Conservation (phyloP, 2,329 filamentous ascomycete species). For the Sphaerulina musiva region DNA sequence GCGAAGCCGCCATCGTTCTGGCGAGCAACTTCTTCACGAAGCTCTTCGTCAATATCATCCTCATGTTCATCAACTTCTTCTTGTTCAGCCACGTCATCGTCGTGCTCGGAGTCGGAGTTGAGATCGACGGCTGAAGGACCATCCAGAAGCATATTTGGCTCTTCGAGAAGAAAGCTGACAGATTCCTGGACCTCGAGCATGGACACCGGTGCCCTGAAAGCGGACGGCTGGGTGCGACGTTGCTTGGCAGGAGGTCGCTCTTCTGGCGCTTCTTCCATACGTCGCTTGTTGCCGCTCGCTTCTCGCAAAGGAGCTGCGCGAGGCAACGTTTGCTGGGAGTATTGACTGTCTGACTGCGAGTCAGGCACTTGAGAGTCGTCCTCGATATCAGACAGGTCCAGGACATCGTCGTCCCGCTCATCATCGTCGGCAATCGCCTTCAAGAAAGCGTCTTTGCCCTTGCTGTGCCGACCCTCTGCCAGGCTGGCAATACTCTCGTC, state of each 20-base stretch:
- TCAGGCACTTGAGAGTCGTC: constrained; percentile 40
- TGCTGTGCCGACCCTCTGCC: constrained; percentile 44
- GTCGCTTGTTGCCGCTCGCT: constrained; percentile 30
- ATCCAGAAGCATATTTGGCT: constrained; percentile 35
- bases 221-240: constrained; percentile 34
- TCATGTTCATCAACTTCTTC: constrained; percentile 45
- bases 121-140: constrained; percentile 49
- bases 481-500: constrained; percentile 90
- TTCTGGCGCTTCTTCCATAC: constrained; percentile 17
- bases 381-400: constrained; percentile 60
- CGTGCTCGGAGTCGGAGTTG: constrained; percentile 39
- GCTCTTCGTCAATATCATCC: constrained; percentile 43
- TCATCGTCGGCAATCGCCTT: constrained; percentile 70
- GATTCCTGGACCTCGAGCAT: constrained; percentile 77
- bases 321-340: constrained; percentile 18
- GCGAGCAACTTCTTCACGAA: constrained; percentile 30
- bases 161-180: constrained; percentile 74
- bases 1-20: constrained; percentile 32
- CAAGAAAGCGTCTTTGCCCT: constrained; percentile 76
- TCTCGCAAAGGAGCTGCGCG: constrained; percentile 20
- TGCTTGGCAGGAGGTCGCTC: constrained; percentile 38
- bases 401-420: constrained; percentile 57
- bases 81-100: constrained; percentile 40
- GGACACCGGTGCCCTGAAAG: constrained; percentile 58
- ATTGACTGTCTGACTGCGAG: constrained; percentile 24